Evolutionary conservation across 2,329 filamentous ascomycete species (phyloP).

Genomic region (Tolypocladium inflatum): DNA sequence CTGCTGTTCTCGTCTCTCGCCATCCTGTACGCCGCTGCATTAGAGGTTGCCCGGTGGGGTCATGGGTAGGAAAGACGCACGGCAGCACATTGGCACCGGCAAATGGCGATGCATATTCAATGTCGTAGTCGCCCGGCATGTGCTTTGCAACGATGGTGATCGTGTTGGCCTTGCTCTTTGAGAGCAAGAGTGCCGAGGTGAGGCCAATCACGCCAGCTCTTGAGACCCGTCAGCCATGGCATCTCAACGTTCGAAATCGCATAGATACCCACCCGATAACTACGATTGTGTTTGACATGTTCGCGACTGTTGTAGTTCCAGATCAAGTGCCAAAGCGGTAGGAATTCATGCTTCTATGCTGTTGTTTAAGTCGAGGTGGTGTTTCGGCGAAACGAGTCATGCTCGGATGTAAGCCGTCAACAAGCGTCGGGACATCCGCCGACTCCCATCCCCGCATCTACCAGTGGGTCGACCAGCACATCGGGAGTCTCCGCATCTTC

Average conservation of each 20-base stretch:
- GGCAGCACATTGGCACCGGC: constrained; percentile 75
- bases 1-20: constrained; percentile 28
- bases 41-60: background rate
- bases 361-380: background rate
- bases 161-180: constrained; percentile 31
- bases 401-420: background rate
- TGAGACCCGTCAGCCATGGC: background rate
- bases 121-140: constrained; percentile 88
- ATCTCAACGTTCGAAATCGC: background rate
- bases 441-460: background rate
- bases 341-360: background rate
- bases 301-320: background rate
- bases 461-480: background rate
- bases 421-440: background rate
- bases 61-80: constrained; percentile 33
- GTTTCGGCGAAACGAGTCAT: background rate
- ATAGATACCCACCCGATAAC: constrained; percentile 22
- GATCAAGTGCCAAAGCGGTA: background rate
- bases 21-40: constrained; percentile 26
- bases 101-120: constrained; percentile 86
- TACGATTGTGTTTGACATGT: constrained; percentile 21
- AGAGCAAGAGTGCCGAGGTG: constrained; percentile 38
- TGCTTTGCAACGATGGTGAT: constrained; percentile 74
- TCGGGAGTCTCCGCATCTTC: background rate
- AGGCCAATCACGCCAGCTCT: constrained; percentile 42